Evolutionary conservation across 2,329 filamentous ascomycete species (phyloP).

Genomic region (Ophiostoma novo-ulmi): DNA sequence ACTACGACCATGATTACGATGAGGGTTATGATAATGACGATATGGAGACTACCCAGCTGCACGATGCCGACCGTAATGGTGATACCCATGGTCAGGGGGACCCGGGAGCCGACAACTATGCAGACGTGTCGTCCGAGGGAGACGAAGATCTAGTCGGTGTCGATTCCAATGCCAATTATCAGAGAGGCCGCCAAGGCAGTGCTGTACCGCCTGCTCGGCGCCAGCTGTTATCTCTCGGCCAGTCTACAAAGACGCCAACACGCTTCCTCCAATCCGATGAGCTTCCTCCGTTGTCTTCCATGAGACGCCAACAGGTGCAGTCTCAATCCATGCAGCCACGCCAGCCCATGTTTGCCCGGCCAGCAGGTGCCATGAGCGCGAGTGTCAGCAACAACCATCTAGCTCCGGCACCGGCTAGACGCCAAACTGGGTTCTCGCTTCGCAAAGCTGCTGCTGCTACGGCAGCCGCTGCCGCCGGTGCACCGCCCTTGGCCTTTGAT

Average conservation of each 20-base stretch:
- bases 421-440: neutral
- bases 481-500: conserved; percentile 1
- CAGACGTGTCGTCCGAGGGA: conserved; percentile 23
- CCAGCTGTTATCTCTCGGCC: conserved; percentile 7
- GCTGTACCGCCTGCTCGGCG: neutral
- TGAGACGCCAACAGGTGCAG: neutral
- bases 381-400: neutral
- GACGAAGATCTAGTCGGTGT: conserved; percentile 20
- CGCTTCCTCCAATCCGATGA: neutral
- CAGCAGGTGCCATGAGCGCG: neutral
- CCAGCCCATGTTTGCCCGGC: neutral
- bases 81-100: neutral
- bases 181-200: neutral
- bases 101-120: conserved; percentile 7
- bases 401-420: neutral
- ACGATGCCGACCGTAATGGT: neutral
- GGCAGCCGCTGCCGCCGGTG: conserved; percentile 2
- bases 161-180: neutral
- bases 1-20: conserved; percentile 19
- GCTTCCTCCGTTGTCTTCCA: neutral
- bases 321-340: neutral
- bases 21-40: conserved; percentile 24
- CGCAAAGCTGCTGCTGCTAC: conserved; percentile 10
- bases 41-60: neutral
- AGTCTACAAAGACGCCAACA: neutral